Conservation (phyloP, 2,329 filamentous ascomycete genomes). For the Escovopsis sp. region DNA sequence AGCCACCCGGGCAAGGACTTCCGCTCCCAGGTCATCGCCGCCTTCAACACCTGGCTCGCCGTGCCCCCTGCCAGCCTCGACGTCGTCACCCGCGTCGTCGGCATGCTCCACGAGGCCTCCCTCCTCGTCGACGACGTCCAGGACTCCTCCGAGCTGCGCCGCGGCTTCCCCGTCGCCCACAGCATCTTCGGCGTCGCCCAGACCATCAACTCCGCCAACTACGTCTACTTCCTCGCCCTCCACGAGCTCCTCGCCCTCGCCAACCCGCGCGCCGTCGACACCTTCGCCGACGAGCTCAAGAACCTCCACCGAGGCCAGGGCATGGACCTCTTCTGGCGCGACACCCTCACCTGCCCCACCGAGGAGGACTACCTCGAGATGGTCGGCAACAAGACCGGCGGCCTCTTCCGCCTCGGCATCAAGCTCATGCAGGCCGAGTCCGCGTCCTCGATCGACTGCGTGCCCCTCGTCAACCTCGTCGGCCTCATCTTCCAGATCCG, state of each 20-base stretch:
- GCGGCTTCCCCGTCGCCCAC: conserved; percentile 70
- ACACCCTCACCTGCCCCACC: conserved; percentile 67
- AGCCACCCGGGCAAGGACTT: conserved; percentile 75
- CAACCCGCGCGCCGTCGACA: conserved; percentile 49
- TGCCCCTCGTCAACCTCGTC: conserved; percentile 70
- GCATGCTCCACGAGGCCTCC: conserved; percentile 75
- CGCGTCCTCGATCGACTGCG: conserved; percentile 44
- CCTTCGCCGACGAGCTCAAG: conserved; percentile 69
- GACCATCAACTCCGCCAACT: conserved; percentile 83
- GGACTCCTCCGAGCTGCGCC: conserved; percentile 60
- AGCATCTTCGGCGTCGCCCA: conserved; percentile 73
- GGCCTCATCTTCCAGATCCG: conserved; percentile 82
- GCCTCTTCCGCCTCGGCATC: conserved; percentile 69
- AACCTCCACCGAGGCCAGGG: conserved; percentile 79
- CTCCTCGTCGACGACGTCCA: conserved; percentile 80
- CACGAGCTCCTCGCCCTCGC: conserved; percentile 57
- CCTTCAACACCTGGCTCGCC: conserved; percentile 68
- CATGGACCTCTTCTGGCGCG: conserved; percentile 84
- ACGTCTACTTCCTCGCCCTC: conserved; percentile 70
- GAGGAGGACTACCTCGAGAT: conserved; percentile 91
- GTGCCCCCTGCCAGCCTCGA: conserved; percentile 55
- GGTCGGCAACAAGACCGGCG: conserved; percentile 83
- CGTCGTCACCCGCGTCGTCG: conserved; percentile 64
- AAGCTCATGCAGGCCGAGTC: conserved; percentile 78
- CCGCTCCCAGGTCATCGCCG: conserved; percentile 60